Evolutionary conservation across 139 green algal species (phyloP), one percentile per base, ranked within the genome.

Genomic region (Closterium sp.): DNA sequence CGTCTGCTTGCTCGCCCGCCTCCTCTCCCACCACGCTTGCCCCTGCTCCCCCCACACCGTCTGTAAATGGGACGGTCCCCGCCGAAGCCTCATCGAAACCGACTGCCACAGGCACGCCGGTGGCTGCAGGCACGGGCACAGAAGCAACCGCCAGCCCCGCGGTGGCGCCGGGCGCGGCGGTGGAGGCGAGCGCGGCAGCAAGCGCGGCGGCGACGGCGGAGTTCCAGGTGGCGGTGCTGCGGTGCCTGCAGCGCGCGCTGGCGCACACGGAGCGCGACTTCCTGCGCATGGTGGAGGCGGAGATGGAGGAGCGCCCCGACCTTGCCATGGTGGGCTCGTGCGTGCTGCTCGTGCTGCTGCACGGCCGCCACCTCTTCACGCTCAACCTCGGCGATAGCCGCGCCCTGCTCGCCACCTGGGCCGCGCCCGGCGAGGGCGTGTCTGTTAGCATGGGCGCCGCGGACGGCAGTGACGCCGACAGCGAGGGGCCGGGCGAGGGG

Each of bases 301-400:
- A 92, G 34, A 91, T 92, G 90, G 90, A 92, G n/a, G 90, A 92
- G 31, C 85, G 90, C 6, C 90, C 85, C 2, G 90, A 92, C 84
- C 66, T 92, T 16, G 90, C 84, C 32, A 92, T 92, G 90, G 90
- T 92, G 84, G 90, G 90, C 25, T 90, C 84, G 28, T 92, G 90
- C 84, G 90, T 92, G 33, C 84, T 92, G 16, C 85, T 32, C 31
- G 16, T 81, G 25, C 90, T 92, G 23, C 30, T 92, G 33, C 90
- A 92, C 28, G 90, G 90, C 23, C 84, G 91, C 19, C 31, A 92
- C 86, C 66, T 92, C 23, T 92, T 86, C 86, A 84, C 90, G 30
- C n/a, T 92, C 84, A 92, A 92, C 66, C 34, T 92, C 21, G 90
- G 90, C 33, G 90, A 92, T 84, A 90, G 84, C 64, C 85, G 90